Base-by-base conservation (phyloP, 2,329 filamentous ascomycete genomes). In the Stemphylium vesicarium region DNA sequence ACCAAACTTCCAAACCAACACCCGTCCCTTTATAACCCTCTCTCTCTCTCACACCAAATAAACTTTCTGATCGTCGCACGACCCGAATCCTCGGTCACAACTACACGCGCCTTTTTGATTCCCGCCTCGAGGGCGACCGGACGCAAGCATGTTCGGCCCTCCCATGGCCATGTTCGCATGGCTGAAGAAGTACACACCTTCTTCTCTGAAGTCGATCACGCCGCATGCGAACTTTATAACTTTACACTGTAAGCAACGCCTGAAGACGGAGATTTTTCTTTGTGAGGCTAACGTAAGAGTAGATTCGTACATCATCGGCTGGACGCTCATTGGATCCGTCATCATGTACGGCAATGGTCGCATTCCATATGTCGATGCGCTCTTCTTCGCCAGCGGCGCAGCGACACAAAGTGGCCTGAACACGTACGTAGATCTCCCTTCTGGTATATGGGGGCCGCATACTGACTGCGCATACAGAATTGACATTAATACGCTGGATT, bases 371-470 rank as follows among this genome's bases (percentile, higher is more conserved):
- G 90, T 95, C 65, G 93, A 99, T 80, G 88, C 92, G 2, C 83
- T 99, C 13, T 91, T 96, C 81, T 91, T 97, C 66, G 85, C 89
- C n/a, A 87, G 86, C 49, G 94, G 95, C 45, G 82, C 90, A 53
- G 89, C 92, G 59, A 98, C 94, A 0, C 95, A 99, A 77, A 96
- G 92, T 60, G 95, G 95, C 1, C 80, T 99, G 58, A 99, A 99
- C 74, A 91, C 94, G 77, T 80, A 65, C 31, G 78, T 54, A 16
- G 9, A 29, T 29, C 7, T 10, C 4, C 9, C 4, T 38, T 9
- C 41, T 36, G 39, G 24, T 36, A 6, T n/a, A 26, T 31, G 32
- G 29, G 36, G 10, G n/a, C 24, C n/a, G 12, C 37, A 37, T 16
- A 54, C 69, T 70, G 48, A 71, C 54, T 7, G 16, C n/a, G 15